These are phyloP conservation scores for Pulveroboletus ravenelii DNA, from an alignment of 768 basidiomycete genomes.

Conservation along the genomic window DNA sequence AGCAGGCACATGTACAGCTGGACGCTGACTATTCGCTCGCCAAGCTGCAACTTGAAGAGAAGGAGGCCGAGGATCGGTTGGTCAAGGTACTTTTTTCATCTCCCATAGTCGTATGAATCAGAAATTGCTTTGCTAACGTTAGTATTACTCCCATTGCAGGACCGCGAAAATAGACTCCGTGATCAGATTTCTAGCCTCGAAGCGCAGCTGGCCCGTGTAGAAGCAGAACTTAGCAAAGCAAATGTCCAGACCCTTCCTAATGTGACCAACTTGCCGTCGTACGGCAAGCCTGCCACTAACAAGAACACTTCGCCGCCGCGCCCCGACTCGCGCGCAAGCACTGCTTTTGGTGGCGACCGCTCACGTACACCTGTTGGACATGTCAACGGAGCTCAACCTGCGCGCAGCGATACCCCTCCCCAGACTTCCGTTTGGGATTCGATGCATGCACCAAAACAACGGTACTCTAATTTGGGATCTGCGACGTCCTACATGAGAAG, in stretches of 20 bases:
- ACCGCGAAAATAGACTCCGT: slow-evolving; percentile 63
- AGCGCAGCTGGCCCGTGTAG: slow-evolving; percentile 50
- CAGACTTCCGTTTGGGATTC: slow-evolving; percentile 69
- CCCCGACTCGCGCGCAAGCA: slow-evolving; percentile 75
- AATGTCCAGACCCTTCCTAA: slow-evolving; percentile 27
- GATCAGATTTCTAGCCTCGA: slow-evolving; percentile 65
- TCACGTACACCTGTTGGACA: slow-evolving; percentile 48
- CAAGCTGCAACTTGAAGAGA: slow-evolving; percentile 71
- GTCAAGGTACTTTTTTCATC: slow-evolving; percentile 46
- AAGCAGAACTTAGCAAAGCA: slow-evolving; percentile 54
- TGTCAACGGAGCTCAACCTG: slow-evolving; percentile 22
- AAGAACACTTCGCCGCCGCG: slow-evolving; percentile 47
- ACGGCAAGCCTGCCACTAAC: slow-evolving; percentile 31
- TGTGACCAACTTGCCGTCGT: slow-evolving; percentile 35
- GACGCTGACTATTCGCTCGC: slow-evolving; percentile 66
- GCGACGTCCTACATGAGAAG: slow-evolving; percentile 11
- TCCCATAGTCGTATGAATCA: not conserved
- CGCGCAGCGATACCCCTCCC: slow-evolving; percentile 47
- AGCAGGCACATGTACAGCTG: slow-evolving; percentile 59
- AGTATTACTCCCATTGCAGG: slow-evolving; percentile 37
- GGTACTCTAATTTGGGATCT: slow-evolving; percentile 16
- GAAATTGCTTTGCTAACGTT: slow-evolving; percentile 2
- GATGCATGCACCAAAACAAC: slow-evolving; percentile 47
- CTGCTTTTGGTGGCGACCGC: slow-evolving; percentile 48
- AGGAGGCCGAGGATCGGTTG: slow-evolving; percentile 65